Base-by-base conservation (phyloP, 148 eudicot species). In the Chenopodium suecicum region DNA sequence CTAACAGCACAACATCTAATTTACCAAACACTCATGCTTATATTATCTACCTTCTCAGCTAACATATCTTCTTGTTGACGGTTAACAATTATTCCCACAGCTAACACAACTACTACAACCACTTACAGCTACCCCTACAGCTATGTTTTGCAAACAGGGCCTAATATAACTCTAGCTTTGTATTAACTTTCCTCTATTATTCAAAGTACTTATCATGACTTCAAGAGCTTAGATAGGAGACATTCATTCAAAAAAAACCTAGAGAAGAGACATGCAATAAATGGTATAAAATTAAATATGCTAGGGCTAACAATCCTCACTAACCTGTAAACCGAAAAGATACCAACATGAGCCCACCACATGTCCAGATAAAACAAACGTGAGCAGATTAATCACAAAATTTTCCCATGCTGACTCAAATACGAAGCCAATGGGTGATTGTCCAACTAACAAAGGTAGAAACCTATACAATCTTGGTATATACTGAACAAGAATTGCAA, bases 271-370 rank as follows among this genome's bases (percentile, higher is more conserved):
- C 22, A 1, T 0, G 25, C 9, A 37, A 58, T 6, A 22, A 47
- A 27, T 44, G 4, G 44, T 6, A 72, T 32, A 44, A 64, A 32
- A 50, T 29, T 17, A 74, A 31, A 14, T 0, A 17, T 47, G 48
- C 68, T 22, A 72, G 29, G 22, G 37, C 7, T 6, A 4, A 54
- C 9, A 54, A 31, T 4, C 74, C 46, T 58, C 16, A 72, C 80
- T 63, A 68, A 94, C 98, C 94, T 91, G 94, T 79, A 94, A 82
- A 41, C 96, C 98, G 31, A 94, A 88, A 74, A 92, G 95, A 84
- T 94, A 94, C 98, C 98, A 93, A 82, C 88, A 86, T 50, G 98
- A 90, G 69, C 98, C 98, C 47, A 93, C 92, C 54, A 91, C 88
- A 83, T 94, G 98, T 67, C 98, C 92, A 70, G 91, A 82, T 81